These are phyloP conservation scores for Zygosaccharomyces gambellarensis DNA, from an alignment of 805 yeast genomes.

Conservation along the genomic window DNA sequence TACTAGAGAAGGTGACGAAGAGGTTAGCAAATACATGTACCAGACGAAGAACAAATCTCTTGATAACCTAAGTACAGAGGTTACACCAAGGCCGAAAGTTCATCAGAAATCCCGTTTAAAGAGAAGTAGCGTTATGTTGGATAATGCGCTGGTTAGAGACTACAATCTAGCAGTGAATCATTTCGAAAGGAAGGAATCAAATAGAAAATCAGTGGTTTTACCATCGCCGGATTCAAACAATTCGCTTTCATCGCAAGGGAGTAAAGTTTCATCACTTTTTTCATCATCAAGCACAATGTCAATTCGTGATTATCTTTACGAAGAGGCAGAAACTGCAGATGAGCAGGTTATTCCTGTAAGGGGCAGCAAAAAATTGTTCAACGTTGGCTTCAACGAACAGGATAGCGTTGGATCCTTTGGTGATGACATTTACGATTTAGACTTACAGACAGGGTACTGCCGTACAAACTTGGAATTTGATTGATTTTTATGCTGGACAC, in stretches of 20 bases:
- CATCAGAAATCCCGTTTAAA: constrained; percentile 15
- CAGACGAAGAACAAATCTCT: constrained; percentile 13
- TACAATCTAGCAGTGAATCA: constrained; percentile 26
- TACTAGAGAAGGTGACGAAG: constrained; percentile 1
- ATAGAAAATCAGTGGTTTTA: constrained; percentile 2
- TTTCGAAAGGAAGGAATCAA: constrained; percentile 9
- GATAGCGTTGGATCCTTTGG: background rate
- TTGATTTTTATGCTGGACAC: background rate
- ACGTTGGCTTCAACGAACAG: background rate
- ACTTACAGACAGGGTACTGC: background rate
- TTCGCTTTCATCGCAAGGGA: constrained; percentile 10
- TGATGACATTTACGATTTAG: constrained; percentile 2
- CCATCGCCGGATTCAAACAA: constrained; percentile 8
- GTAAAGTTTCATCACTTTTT: constrained; percentile 20
- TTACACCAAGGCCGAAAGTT: constrained; percentile 3
- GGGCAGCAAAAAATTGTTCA: background rate
- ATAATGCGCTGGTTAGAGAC: constrained; percentile 27
- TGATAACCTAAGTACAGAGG: constrained; percentile 5
- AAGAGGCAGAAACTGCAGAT: constrained; percentile 14
- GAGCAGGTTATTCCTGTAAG: background rate
- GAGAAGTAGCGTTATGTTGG: constrained; percentile 27
- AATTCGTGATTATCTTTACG: constrained; percentile 25
- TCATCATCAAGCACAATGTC: constrained; percentile 20
- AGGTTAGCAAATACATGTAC: constrained; percentile 3
- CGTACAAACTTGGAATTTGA: constrained; percentile 3